These are phyloP conservation scores for Warburgia ugandensis DNA, from an alignment of 164 flowering plant species.

Conservation along the genomic window DNA sequence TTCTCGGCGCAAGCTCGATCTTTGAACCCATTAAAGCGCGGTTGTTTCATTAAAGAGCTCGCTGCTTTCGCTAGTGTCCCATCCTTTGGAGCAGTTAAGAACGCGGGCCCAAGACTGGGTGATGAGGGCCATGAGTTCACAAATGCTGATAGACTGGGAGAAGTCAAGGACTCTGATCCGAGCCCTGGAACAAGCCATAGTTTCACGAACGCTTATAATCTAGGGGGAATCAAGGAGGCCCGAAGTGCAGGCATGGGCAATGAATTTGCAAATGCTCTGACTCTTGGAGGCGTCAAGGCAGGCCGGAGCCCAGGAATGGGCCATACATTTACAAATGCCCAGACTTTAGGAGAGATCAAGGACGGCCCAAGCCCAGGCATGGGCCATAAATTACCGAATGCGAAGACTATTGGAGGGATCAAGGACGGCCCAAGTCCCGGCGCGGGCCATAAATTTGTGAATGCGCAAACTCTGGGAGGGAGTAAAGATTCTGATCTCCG, in stretches of 20 bases:
- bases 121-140: background rate
- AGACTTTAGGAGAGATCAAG: too few relatives aligned
- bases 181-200: background rate
- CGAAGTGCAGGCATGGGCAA: too few relatives aligned
- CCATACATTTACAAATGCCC: too few relatives aligned
- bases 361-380: too few relatives aligned
- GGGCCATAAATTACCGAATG: too few relatives aligned
- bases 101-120: background rate
- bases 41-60: background rate
- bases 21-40: background rate
- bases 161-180: background rate
- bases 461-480: background rate
- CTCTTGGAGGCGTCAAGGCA: too few relatives aligned
- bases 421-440: too few relatives aligned
- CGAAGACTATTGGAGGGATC: too few relatives aligned
- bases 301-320: too few relatives aligned
- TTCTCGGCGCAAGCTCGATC: background rate
- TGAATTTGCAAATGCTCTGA: too few relatives aligned
- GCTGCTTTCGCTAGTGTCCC: background rate
- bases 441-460: background rate
- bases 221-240: too few relatives aligned
- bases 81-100: background rate
- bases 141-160: background rate
- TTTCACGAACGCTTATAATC: too few relatives aligned
- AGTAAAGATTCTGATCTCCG: background rate